Evolutionary conservation across 2,329 filamentous ascomycete species (phyloP), one percentile per base, ranked within the genome.

Genomic region (Phialocephala subalpina): DNA sequence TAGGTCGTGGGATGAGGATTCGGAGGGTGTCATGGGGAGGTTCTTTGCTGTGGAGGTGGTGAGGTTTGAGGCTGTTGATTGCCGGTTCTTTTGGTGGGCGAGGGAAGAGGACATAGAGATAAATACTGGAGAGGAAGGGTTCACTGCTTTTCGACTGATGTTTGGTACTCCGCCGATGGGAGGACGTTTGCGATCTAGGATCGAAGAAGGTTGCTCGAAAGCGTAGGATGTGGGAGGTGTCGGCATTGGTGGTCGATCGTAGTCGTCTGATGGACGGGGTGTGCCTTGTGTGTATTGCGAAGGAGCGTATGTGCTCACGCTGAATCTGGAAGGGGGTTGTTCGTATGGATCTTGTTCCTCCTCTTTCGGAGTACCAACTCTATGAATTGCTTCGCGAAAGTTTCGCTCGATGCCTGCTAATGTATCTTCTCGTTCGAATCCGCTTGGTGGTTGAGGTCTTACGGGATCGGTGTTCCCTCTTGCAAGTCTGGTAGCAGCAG

Each of bases 1-100:
- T 33, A 90, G 89, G 74, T 90, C 89, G 40, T 85, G 82, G 1
- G 87, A 82, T 66, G 84, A 81, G 22, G 83, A 76, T 76, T 92
- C 89, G 3, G 87, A 85, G 0, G 90, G 89, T 11, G 87, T 70
- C 83, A 27, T 82, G 83, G 36, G 87, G 0, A 92, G 83, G 7
- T 83, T 82, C 76, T 92, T 92, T 69, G n/a, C n/a, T n/a, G 84
- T 63, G 14, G 66, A 67, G 18, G 66, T 60, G 12, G 72, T 73
- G 38, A 42, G 12, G 12, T 16, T 42, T 14, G 62, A 64, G 4
- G 69, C 66, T 57, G 71, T 72, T 8, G 65, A 60, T 3, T 64
- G 22, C 3, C 25, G 22, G 38, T n/a, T 14, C 25, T 33, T 53
- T 2, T 14, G 3, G n/a, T n/a, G 49, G 27, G 49, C 49, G 6